Percentiles rank a stretch among this genome's conserved stretches.
These are phyloP conservation scores for Cordyceps cicadae DNA, from an alignment of 2,329 filamentous ascomycete species.

Conservation along the genomic window DNA sequence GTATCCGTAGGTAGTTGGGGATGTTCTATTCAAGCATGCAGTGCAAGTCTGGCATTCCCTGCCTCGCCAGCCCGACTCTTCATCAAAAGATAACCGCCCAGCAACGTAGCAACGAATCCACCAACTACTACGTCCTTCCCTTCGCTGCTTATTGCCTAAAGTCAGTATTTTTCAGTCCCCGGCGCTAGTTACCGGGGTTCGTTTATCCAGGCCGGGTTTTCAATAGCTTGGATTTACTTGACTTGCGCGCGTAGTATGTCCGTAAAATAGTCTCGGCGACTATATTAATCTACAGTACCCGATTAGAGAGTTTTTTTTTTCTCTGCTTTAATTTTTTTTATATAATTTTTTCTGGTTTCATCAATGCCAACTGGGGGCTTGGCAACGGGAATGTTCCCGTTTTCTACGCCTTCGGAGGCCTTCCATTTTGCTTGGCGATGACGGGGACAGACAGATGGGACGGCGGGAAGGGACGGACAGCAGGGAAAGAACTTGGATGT, in stretches of 20 bases:
- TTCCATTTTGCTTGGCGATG: conserved; percentile 6
- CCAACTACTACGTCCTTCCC: not conserved
- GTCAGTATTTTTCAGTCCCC: too few relatives aligned
- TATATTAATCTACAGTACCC: not conserved
- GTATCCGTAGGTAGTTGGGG: too few relatives aligned
- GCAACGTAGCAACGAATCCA: too few relatives aligned
- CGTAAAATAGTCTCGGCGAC: too few relatives aligned
- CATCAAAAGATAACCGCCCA: too few relatives aligned
- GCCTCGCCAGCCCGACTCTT: too few relatives aligned
- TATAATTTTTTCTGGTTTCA: not conserved
- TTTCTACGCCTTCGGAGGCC: not conserved
- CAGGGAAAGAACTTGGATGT: not conserved
- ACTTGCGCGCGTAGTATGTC: too few relatives aligned
- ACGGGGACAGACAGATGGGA: not conserved
- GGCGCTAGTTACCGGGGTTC: not conserved
- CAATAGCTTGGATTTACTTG: not conserved
- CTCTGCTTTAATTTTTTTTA: not conserved
- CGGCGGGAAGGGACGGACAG: not conserved
- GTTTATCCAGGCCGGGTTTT: not conserved
- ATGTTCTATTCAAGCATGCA: too few relatives aligned
- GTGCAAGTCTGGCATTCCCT: too few relatives aligned
- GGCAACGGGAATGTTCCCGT: not conserved
- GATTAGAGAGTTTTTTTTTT: not conserved
- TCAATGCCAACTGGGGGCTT: not conserved
- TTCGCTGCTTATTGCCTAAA: not conserved